Evolutionary conservation across 805 yeast genomes (phyloP).

Genomic region (Osmozyma mogii): DNA sequence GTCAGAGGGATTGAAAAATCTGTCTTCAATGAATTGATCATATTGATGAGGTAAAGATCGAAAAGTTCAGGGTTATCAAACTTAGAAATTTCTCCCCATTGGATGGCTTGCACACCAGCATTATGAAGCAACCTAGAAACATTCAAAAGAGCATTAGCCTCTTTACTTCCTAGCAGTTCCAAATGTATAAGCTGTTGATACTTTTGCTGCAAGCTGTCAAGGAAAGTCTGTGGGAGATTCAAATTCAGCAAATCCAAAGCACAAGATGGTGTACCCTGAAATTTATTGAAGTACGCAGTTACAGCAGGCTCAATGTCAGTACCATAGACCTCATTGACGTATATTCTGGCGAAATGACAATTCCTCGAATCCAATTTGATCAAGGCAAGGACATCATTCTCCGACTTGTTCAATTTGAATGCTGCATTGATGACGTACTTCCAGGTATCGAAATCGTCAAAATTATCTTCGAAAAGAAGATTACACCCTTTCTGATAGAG

Average conservation of each 20-base stretch:
- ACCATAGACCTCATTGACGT: conserved; percentile 26
- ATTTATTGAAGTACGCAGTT: conserved; percentile 34
- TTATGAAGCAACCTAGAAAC: not conserved
- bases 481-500: conserved; percentile 30
- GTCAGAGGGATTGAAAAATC: conserved; percentile 18
- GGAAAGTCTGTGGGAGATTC: conserved; percentile 4
- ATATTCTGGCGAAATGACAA: conserved; percentile 45
- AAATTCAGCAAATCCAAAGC: conserved; percentile 41
- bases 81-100: conserved; percentile 1
- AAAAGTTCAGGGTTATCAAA: conserved; percentile 5
- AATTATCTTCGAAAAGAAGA: conserved; percentile 39
- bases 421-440: conserved; percentile 44
- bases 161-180: too few relatives aligned
- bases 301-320: conserved; percentile 21
- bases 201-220: conserved; percentile 1
- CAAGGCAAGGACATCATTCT: conserved; percentile 19
- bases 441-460: conserved; percentile 80
- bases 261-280: conserved; percentile 57
- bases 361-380: conserved; percentile 39
- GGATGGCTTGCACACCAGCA: not conserved
- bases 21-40: conserved; percentile 10
- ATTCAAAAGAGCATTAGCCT: too few relatives aligned
- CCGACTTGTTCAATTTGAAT: conserved; percentile 21
- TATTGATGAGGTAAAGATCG: conserved; percentile 8
- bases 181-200: too few relatives aligned